These are phyloP conservation scores for Salvia splendens DNA, from an alignment of 257 asterid species.

Conservation along the genomic window DNA sequence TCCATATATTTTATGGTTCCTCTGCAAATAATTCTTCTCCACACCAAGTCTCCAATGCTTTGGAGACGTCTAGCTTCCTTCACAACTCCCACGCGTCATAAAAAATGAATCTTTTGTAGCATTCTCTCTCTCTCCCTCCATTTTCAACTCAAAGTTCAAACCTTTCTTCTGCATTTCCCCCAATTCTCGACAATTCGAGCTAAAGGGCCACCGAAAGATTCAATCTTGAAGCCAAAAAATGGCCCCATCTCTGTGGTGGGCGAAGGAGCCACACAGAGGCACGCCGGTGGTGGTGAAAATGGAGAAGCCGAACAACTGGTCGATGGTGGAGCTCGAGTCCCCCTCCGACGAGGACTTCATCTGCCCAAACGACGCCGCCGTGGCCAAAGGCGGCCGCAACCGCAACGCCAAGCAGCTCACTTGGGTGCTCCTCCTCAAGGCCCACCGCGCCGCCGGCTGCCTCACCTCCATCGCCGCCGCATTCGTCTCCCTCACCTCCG, in stretches of 20 bases:
- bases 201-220: background rate
- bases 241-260: constrained; percentile 79
- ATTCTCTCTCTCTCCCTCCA: constrained; percentile 18
- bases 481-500: constrained; percentile 59
- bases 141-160: background rate
- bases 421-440: constrained; percentile 87
- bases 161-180: background rate
- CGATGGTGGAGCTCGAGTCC: constrained; percentile 81
- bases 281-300: constrained; percentile 87
- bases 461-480: constrained; percentile 71
- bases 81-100: constrained; percentile 34
- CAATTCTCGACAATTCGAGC: background rate
- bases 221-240: constrained; percentile 40
- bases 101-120: constrained; percentile 43
- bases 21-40: constrained; percentile 30
- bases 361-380: constrained; percentile 48
- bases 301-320: constrained; percentile 93
- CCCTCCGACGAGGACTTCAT: constrained; percentile 68
- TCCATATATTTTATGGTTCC: background rate
- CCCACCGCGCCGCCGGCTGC: constrained; percentile 89
- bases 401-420: constrained; percentile 90
- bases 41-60: constrained; percentile 27
- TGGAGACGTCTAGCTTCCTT: constrained; percentile 27
- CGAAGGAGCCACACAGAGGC: constrained; percentile 65
- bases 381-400: constrained; percentile 59